Base-by-base conservation (phyloP, 352 stramenopile species). In the Phytophthora hibernalis region DNA sequence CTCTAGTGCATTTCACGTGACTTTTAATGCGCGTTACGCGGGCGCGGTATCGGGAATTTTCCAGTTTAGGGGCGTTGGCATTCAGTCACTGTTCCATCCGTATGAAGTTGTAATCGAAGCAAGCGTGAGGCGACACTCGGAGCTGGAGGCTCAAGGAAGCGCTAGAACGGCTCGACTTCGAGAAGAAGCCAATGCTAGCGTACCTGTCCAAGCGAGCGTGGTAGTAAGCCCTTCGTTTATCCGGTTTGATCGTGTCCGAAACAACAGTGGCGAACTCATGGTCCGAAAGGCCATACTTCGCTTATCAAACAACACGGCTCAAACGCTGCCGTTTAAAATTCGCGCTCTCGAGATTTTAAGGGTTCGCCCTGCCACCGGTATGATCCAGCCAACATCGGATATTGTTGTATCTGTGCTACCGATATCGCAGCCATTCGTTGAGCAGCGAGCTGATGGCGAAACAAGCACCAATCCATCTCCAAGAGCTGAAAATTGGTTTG, bases 31-130 rank as follows among this genome's bases (percentile, higher is more conserved):
- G 9, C 72, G 64, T 20, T 74, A 79, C 12, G 58, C 74, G 8
- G 88, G 88, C 16, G 85, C 87, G 28, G 83, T 89, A 8, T 83
- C 88, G 0, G 88, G 85, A 0, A 91, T 96, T n/a, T 94, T 96
- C 38, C 88, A 96, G 66, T 96, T 96, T 44, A 75, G 88, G 59
- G 87, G 79, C 22, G 78, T 96, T 28, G 86, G 83, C 1, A 50
- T 80, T 31, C 70, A 95, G 24, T 80, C 77, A 10, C 63, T 94
- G 13, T 87, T 85, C 37, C 66, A 79, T 22, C 87, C 86, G 5
- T 94, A 93, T 37, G 88, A 96, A 80, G 79, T 95, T 20, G 64
- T 96, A 20, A 88, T 96, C 26, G 88, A 96, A 75, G 85, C 86
- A 22, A 92, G 85, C 55, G 86, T 96, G 33, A 79, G 80, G 15